Evolutionary conservation across 192 early-diverging fungal species (phyloP), one percentile per base, ranked within the genome.

Genomic region (Haplosporangium gracile): DNA sequence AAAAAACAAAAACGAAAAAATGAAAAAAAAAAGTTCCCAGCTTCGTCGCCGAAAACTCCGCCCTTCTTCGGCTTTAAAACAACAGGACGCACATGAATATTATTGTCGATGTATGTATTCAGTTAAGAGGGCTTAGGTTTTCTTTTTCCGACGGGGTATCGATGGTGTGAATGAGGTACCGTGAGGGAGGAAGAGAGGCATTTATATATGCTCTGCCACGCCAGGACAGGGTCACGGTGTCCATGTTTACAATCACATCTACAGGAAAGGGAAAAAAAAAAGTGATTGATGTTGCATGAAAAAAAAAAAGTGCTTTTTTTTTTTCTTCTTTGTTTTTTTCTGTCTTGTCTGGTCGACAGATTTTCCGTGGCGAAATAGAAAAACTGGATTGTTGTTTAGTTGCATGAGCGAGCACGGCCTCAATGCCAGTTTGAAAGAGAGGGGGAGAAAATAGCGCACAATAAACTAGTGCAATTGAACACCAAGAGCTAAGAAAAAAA

Each of bases 1-100:
- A 51, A 20, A 51, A 51, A 51, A 51, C 16, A 65, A 32, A 32
- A 13, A 7, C 20, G 5, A n/a, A 57, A n/a, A 57, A 75, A 38
- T 5, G 55, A 40, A 45, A 68, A 68, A 57, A 76, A 76, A 76
- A 77, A 75, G 55, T 57, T 39, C 40, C 69, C 40, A 42, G 34
- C 40, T 42, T 42, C 22, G 20, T 16, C 24, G 1, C 36, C 36
- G 7, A 40, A 20, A 70, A 45, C 72, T 45, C 40, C 45, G 39
- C 29, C 72, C 36, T 2, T 36, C 9, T 9, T 71, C 2, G 36
- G 49, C 9, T 15, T 32, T 65, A 32, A 32, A 32, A 32, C 6
- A 32, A 32, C n/a, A 60, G 9, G n/a, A 9, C n/a, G 57, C 57
- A 60, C 57, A 60, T 60, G 57, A 29, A 65, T 65, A 0, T 26